A percentile compares a stretch with the other conserved stretches of the same genome.
These are phyloP conservation scores for Chlamydomonas asymmetrica DNA, from an alignment of 139 green algal species.

Conservation along the genomic window DNA sequence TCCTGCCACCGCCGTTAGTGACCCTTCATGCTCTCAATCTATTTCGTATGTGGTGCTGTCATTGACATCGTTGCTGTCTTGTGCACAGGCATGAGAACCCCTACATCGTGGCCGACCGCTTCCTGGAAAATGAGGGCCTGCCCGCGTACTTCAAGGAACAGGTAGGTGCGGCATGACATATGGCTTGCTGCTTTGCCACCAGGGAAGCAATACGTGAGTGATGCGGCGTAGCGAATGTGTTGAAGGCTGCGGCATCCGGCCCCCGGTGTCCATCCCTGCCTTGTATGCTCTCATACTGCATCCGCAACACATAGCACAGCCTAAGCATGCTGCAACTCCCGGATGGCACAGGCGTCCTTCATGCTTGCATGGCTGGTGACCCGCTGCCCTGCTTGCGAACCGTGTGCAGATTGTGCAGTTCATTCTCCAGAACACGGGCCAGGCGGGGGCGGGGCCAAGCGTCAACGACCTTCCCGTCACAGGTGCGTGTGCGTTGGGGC, in stretches of 20 bases:
- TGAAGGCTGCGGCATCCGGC: too few species aligned
- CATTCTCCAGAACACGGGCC: conserved; percentile 78
- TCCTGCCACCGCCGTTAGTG: too few species aligned
- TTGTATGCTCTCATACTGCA: too few species aligned
- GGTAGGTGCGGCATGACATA: conserved; percentile 30
- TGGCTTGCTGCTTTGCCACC: too few species aligned
- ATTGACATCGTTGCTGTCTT: too few species aligned
- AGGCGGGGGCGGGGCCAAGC: background rate
- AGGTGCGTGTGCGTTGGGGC: too few species aligned
- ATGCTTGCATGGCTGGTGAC: too few species aligned
- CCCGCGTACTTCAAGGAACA: conserved; percentile 71
- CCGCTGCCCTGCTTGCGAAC: background rate
- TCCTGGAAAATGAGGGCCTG: conserved; percentile 80
- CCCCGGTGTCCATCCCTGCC: too few species aligned
- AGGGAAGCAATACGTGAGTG: too few species aligned
- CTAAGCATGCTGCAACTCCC: background rate
- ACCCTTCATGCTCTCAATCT: background rate
- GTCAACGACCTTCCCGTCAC: conserved; percentile 29
- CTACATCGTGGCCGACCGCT: conserved; percentile 89
- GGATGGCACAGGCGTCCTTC: background rate
- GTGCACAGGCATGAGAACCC: conserved; percentile 79
- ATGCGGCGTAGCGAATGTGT: too few species aligned
- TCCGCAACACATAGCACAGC: background rate
- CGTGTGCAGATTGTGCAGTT: conserved; percentile 85
- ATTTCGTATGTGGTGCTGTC: conserved; percentile 33